Base-by-base conservation (phyloP, 75 land plant species). In the Cryptomeria japonica region DNA sequence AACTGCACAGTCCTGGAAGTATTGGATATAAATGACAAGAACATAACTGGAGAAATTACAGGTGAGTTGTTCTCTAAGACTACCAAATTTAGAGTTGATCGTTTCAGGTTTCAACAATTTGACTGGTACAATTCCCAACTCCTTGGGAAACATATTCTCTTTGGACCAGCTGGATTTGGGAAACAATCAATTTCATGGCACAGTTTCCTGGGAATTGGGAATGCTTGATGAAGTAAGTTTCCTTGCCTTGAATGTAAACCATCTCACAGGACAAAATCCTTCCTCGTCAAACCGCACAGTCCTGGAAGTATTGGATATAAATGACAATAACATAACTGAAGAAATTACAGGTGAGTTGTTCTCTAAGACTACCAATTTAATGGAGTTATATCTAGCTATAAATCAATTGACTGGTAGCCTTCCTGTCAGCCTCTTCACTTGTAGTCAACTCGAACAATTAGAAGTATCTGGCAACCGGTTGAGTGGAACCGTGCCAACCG, bases 101-200 rank as follows among this genome's bases (percentile, higher is more conserved):
- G 93, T 92, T 68, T 88, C 96, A 13, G 88, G 90, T 41, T 87
- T 91, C 5, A 98, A 98, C 75, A 92, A 89, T 58, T 90, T 98
- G 15, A 93, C 93, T 44, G 99, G 99, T 1, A 75, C 77, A 8
- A 91, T 97, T 16, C 98, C 99, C 28, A 90, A 89, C 19, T 84
- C 89, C 22, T 88, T 96, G 12, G 96, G 93, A 32, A 68, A 86
- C 15, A 95, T 97, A 76, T 85, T 86, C 51, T 93, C 94, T 25
- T 87, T 96, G 42, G 91, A 87, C 87, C 87, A 95, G 86, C 87
- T 96, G 42, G 90, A 94, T 22, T 87, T 97, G 92, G 95, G 96
- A n/a, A 90, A 88, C 51, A 97, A 97, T 79, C 87, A 87, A 75
- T 87, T 97, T 25, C 94, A 91, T 47, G 99, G 98, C 6, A 84